Conservation (phyloP, 1,139 yeast genomes). For the Tardiomyces blankii region DNA sequence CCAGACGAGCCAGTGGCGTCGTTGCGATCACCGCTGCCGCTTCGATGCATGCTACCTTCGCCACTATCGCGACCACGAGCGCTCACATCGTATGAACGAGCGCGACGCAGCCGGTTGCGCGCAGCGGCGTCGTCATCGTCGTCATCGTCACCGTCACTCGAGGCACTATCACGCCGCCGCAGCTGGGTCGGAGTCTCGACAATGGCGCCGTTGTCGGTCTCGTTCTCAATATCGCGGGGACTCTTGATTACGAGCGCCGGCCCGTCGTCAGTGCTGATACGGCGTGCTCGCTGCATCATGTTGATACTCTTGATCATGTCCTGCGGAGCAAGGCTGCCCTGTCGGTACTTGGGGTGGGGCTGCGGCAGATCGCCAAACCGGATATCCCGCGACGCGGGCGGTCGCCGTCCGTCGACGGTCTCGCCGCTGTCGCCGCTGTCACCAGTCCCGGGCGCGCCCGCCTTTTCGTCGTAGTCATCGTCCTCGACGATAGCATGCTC, state of each 20-base stretch:
- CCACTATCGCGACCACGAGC: too few relatives aligned
- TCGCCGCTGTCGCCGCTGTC: not conserved
- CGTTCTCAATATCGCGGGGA: constrained; percentile 50
- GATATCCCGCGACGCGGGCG: constrained; percentile 30
- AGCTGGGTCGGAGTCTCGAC: too few relatives aligned
- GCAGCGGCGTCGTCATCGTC: too few relatives aligned
- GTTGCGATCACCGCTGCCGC: too few relatives aligned
- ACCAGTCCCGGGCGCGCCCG: not conserved
- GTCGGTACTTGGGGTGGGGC: constrained; percentile 20
- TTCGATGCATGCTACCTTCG: too few relatives aligned
- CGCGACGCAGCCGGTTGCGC: too few relatives aligned
- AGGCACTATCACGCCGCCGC: too few relatives aligned
- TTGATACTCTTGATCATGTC: constrained; percentile 80
- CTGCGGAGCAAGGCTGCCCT: constrained; percentile 38
- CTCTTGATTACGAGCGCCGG: constrained; percentile 75
- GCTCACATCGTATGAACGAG: too few relatives aligned
- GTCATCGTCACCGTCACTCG: too few relatives aligned
- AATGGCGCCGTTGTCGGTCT: too few relatives aligned
- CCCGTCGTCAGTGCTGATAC: constrained; percentile 38
- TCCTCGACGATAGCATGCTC: not conserved
- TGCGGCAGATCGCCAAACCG: constrained; percentile 33
- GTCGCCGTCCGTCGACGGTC: constrained; percentile 4
- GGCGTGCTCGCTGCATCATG: constrained; percentile 57
- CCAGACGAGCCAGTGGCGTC: too few relatives aligned
- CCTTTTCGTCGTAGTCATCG: not conserved